phyloP scores from a whole-genome alignment of 106 monocot species.

The Cymbidium sinense region DNA sequence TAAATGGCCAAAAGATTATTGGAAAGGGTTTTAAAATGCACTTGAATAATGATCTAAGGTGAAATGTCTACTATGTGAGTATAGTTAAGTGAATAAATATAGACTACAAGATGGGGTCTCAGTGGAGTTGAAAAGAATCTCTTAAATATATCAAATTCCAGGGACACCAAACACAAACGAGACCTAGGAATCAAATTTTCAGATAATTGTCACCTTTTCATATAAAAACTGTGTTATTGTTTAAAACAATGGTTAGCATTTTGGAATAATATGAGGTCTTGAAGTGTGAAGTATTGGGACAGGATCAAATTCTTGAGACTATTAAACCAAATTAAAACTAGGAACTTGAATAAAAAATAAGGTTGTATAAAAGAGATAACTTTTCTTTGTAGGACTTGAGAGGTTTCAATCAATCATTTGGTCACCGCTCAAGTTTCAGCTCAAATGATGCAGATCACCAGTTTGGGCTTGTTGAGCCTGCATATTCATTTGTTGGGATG shows the following conservation, averaged over 20 bases:
- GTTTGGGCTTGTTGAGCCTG: conserved; percentile 54
- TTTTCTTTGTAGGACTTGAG: conserved; percentile 50
- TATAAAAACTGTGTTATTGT: neutral
- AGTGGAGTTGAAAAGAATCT: neutral
- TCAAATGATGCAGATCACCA: conserved; percentile 51
- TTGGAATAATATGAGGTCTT: neutral
- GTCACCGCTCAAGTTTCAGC: conserved; percentile 56
- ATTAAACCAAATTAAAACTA: neutral
- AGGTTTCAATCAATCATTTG: conserved; percentile 35
- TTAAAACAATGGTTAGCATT: neutral
- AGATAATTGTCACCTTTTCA: neutral
- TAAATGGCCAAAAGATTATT: neutral
- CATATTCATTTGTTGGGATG: conserved; percentile 99
- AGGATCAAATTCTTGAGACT: neutral
- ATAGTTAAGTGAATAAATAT: neutral
- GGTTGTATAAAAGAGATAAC: neutral
- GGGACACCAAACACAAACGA: neutral
- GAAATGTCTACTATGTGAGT: neutral
- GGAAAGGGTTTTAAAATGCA: neutral
- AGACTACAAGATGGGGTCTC: neutral
- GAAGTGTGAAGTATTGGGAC: neutral
- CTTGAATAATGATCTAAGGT: neutral
- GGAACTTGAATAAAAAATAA: neutral
- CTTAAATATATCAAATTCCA: neutral
- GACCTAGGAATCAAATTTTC: neutral